phyloP scores from a whole-genome alignment of 2,329 filamentous ascomycete species.

The Zasmidium angulare region DNA sequence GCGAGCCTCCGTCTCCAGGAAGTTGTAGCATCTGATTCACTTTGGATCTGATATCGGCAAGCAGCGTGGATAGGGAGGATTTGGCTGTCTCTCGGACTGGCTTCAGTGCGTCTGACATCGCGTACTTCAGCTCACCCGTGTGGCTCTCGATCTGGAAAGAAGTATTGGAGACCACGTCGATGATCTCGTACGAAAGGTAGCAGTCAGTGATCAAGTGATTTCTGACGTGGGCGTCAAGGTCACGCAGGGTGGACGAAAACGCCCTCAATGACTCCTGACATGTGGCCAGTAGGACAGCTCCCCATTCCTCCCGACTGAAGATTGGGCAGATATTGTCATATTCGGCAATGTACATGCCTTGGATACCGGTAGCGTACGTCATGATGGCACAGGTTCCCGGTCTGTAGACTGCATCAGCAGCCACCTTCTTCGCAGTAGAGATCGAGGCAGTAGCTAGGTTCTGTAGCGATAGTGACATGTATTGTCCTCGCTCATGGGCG shows the following conservation, averaged over 20 bases:
- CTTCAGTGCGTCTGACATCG: conserved; percentile 80
- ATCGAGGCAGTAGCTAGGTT: conserved; percentile 82
- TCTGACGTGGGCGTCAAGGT: conserved; percentile 88
- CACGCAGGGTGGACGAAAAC: conserved; percentile 79
- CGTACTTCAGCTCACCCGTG: conserved; percentile 80
- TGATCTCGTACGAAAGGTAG: conserved; percentile 91
- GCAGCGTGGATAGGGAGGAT: conserved; percentile 73
- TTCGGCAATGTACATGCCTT: conserved; percentile 82
- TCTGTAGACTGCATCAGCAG: conserved; percentile 77
- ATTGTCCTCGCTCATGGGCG: conserved; percentile 80
- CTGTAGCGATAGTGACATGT: conserved; percentile 76
- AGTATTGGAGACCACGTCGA: conserved; percentile 80
- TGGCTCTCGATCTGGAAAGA: conserved; percentile 76
- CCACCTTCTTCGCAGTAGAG: conserved; percentile 73
- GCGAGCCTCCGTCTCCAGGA: conserved; percentile 73
- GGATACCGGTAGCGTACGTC: conserved; percentile 82
- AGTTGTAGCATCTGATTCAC: conserved; percentile 65
- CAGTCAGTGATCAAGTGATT: conserved; percentile 85
- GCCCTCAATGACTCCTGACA: conserved; percentile 77
- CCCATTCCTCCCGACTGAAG: conserved; percentile 84
- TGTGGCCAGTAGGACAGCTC: conserved; percentile 72
- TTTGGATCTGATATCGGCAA: conserved; percentile 78
- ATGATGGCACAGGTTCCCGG: conserved; percentile 88
- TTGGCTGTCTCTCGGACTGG: conserved; percentile 92
- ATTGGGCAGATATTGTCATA: conserved; percentile 87